These are phyloP conservation scores for Penicillium subrubescens DNA, from an alignment of 495 filamentous ascomycete genomes.

Conservation along the genomic window DNA sequence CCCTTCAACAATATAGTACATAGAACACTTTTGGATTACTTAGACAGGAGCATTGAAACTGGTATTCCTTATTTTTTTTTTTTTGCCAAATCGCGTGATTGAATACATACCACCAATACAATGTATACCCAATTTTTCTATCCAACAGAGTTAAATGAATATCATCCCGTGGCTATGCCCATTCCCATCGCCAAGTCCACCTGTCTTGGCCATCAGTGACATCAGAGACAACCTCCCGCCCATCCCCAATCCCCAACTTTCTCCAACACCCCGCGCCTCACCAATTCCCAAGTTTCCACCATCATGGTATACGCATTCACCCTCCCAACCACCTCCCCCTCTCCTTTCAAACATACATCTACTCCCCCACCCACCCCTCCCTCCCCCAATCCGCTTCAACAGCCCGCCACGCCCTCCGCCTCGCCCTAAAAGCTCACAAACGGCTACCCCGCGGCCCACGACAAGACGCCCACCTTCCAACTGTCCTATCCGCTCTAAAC, in stretches of 20 bases:
- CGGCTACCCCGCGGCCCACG: slow-evolving; percentile 62
- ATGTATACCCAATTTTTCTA: neutral
- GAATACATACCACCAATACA: neutral
- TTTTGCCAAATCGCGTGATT: neutral
- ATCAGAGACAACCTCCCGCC: slow-evolving; percentile 16
- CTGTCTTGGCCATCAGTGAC: slow-evolving; percentile 22
- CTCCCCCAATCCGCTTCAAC: slow-evolving; percentile 76
- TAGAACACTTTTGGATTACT: neutral
- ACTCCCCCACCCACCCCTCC: slow-evolving; percentile 76
- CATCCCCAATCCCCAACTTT: slow-evolving; percentile 2
- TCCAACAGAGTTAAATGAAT: neutral
- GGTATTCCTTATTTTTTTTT: neutral
- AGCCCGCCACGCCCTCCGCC: slow-evolving; percentile 73
- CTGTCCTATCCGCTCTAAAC: slow-evolving; percentile 65
- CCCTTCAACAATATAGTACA: neutral
- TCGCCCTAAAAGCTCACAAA: slow-evolving; percentile 80
- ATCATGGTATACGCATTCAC: slow-evolving; percentile 84
- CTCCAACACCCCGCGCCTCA: slow-evolving; percentile 21
- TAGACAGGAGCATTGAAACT: neutral
- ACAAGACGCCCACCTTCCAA: slow-evolving; percentile 66
- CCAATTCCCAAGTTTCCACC: neutral
- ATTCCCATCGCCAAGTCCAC: slow-evolving; percentile 5
- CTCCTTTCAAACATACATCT: slow-evolving; percentile 72
- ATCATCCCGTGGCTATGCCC: neutral
- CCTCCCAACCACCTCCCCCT: slow-evolving; percentile 83